A percentile compares a stretch with the other conserved stretches of the same genome.
Evolutionary conservation across 768 basidiomycete genomes (phyloP).

Genomic region (Heimioporus sp.): DNA sequence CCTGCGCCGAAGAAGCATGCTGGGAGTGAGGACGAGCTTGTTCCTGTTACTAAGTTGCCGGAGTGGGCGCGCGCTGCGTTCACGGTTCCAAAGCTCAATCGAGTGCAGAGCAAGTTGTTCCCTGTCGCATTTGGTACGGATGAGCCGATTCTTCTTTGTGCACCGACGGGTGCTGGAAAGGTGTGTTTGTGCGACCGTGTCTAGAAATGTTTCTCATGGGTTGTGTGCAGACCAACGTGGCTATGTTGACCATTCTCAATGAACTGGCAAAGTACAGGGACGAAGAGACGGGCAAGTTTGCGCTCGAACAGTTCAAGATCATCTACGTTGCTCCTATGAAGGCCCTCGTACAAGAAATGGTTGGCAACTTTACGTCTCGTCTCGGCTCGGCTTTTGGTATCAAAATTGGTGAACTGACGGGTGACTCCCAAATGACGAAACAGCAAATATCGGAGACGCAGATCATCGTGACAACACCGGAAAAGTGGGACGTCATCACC

Average conservation of each 20-base stretch:
- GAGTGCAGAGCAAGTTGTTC: slow-evolving; percentile 90
- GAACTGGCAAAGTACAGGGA: slow-evolving; percentile 89
- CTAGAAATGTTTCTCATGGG: slow-evolving; percentile 6
- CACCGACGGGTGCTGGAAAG: slow-evolving; percentile 98
- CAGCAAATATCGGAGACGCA: slow-evolving; percentile 96
- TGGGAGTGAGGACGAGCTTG: slow-evolving; percentile 59
- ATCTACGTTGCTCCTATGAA: slow-evolving; percentile 99
- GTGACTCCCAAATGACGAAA: slow-evolving; percentile 97
- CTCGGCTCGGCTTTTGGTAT: slow-evolving; percentile 63
- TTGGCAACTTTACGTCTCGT: slow-evolving; percentile 86
- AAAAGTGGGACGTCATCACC: slow-evolving; percentile 99
- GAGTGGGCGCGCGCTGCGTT: slow-evolving; percentile 89
- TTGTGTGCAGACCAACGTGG: slow-evolving; percentile 83
- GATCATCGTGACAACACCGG: slow-evolving; percentile 97
- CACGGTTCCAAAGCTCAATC: slow-evolving; percentile 77
- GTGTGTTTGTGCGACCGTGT: slow-evolving; percentile 40
- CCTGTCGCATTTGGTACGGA: slow-evolving; percentile 94
- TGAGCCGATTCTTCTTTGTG: slow-evolving; percentile 93
- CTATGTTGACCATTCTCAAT: slow-evolving; percentile 91
- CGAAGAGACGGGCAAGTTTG: slow-evolving; percentile 73
- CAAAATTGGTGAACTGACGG: slow-evolving; percentile 92
- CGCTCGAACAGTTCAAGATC: slow-evolving; percentile 90
- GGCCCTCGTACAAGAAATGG: slow-evolving; percentile 98
- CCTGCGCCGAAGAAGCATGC: slow-evolving; percentile 85
- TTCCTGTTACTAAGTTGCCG: slow-evolving; percentile 73